A percentile compares a stretch with the other conserved stretches of the same genome.
Conservation (phyloP, 2,329 filamentous ascomycete genomes). For the Xylariaceae sp. region DNA sequence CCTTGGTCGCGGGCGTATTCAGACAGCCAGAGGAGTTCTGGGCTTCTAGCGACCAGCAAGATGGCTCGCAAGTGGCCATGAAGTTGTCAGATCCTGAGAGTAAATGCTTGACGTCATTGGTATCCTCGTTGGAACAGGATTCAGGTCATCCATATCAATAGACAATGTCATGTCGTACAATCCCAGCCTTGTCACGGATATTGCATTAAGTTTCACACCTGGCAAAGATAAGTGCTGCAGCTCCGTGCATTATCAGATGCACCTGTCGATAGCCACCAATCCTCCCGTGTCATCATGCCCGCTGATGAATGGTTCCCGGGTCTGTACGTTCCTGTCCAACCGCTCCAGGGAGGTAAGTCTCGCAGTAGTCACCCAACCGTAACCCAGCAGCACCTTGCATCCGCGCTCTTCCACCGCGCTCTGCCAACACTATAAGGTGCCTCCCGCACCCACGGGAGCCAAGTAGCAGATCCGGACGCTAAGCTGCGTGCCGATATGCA, state of each 20-base stretch:
- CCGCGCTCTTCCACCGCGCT: conserved; percentile 18
- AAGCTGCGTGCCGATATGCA: too few relatives aligned
- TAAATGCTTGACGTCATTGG: too few relatives aligned
- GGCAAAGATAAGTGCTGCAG: not conserved
- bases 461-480: too few relatives aligned
- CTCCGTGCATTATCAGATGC: conserved; percentile 14
- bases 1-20: too few relatives aligned
- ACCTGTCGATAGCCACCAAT: not conserved
- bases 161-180: too few relatives aligned
- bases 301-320: conserved; percentile 3
- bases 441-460: not conserved
- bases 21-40: too few relatives aligned
- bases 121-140: too few relatives aligned
- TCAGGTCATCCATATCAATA: too few relatives aligned
- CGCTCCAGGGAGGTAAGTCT: conserved; percentile 11
- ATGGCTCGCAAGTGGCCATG: too few relatives aligned
- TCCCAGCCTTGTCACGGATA: not conserved
- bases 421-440: too few relatives aligned
- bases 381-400: conserved; percentile 1
- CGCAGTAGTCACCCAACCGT: not conserved
- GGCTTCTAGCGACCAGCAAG: too few relatives aligned
- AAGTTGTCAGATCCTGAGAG: too few relatives aligned
- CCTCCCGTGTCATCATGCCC: conserved; percentile 4
- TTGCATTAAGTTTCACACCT: not conserved
- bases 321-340: conserved; percentile 12